Percentiles rank a stretch among this genome's conserved stretches.
Conservation (phyloP, 2,329 filamentous ascomycete genomes). For the Trichoderma guizhouense region DNA sequence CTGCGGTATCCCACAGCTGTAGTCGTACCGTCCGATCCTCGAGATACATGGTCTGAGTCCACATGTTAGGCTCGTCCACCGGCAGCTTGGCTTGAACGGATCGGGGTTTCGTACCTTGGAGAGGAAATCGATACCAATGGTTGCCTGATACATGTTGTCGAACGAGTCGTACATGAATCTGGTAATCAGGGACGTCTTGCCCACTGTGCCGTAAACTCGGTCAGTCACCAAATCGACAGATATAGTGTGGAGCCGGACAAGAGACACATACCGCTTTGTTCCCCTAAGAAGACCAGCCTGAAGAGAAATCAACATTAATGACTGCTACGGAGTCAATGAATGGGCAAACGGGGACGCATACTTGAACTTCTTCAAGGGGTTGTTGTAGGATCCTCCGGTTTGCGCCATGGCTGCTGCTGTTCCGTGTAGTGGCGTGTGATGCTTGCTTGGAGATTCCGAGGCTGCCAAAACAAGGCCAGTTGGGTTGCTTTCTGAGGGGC, state of each 20-base stretch:
- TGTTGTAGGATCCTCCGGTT: conserved; percentile 85
- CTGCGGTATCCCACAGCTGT: conserved; percentile 97
- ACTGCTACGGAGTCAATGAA: not conserved
- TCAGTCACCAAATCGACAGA: conserved; percentile 26
- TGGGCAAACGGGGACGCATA: conserved; percentile 39
- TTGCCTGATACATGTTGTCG: conserved; percentile 99
- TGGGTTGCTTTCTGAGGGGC: conserved; percentile 1
- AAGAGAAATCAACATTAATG: conserved; percentile 13
- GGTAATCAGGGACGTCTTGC: conserved; percentile 97
- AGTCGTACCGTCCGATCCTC: conserved; percentile 96
- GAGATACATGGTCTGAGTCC: conserved; percentile 84
- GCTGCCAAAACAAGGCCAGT: not conserved
- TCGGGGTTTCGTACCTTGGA: conserved; percentile 69
- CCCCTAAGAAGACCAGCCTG: conserved; percentile 94
- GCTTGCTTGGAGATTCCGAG: conserved; percentile 1
- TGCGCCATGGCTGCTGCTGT: conserved; percentile 66
- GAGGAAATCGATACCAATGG: conserved; percentile 98
- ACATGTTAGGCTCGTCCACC: not conserved
- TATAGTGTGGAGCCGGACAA: conserved; percentile 4
- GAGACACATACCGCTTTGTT: conserved; percentile 82
- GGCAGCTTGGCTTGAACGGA: not conserved
- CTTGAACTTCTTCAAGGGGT: conserved; percentile 99
- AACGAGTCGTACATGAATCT: conserved; percentile 99
- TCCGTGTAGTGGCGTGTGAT: not conserved
- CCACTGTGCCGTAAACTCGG: conserved; percentile 62